Evolutionary conservation across 108 stramenopile genomes (phyloP), one percentile per base, ranked within the genome.

Genomic region (Cyclostephanos tholiformis): DNA sequence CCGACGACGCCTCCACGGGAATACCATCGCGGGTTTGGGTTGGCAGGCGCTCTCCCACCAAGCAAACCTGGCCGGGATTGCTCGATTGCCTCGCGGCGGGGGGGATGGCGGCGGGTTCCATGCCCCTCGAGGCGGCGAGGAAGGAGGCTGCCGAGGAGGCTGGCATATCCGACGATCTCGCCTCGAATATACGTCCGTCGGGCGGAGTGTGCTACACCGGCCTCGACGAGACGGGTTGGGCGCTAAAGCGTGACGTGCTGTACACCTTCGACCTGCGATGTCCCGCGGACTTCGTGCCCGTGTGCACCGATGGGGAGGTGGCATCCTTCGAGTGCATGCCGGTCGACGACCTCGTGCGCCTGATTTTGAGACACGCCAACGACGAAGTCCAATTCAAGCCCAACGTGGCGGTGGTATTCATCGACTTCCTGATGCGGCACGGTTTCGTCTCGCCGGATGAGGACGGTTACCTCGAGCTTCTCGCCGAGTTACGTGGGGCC

Each of bases 71-170:
- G 69, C 78, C 78, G 19, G 71, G 72, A 3, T 19, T 68, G 61
- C 48, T 72, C 35, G 78, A 79, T 35, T 30, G 57, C 48, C 38
- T 79, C 29, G 78, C 41, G 7, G 78, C 78, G 12, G 78, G 78
- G 6, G 65, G 44, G 0, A 16, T 50, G 41, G 52, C 72, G 0
- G 49, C 57, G 41, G 78, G 78, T 16, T n/a, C 25, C 30, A 20
- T n/a, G 29, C 29, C 66, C 25, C 23, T 19, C 16, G 63, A 65
- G 22, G 69, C 69, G 30, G 67, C 74, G 22, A 36, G n/a, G 9
- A 72, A 73, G 22, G 78, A 79, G 38, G 65, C 65, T 7, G 20
- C 12, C 29, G 78, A 79, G 64, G 78, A 79, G 70, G 78, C 78
- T 6, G 65, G 66, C 16, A 63, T 74, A 13, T 27, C 78, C 7